These are phyloP conservation scores for Fraxinus floribunda DNA, from an alignment of 305 asterid genomes.

Conservation along the genomic window DNA sequence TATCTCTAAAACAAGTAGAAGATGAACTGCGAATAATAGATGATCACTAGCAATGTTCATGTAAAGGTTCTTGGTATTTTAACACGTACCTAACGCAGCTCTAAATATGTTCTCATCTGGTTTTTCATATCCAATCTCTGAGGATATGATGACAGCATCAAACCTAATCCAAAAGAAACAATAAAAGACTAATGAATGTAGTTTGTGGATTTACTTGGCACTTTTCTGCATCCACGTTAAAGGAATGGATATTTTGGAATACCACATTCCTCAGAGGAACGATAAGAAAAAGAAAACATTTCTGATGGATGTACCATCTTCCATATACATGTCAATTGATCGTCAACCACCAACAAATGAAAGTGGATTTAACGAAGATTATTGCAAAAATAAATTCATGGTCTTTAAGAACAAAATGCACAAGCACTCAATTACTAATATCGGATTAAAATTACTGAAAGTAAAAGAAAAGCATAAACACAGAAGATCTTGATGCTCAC, in stretches of 20 bases:
- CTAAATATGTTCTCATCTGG: slow-evolving; percentile 76
- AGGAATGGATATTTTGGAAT: background rate
- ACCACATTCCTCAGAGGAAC: background rate
- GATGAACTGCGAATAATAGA: background rate
- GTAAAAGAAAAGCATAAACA: background rate
- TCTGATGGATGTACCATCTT: background rate
- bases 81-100: slow-evolving; percentile 73
- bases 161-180: slow-evolving; percentile 47
- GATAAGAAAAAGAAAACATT: background rate
- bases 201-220: background rate
- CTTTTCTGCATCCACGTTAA: slow-evolving; percentile 1
- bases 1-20: background rate
- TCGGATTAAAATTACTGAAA: background rate
- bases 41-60: background rate
- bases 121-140: slow-evolving; percentile 89
- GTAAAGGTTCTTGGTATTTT: background rate
- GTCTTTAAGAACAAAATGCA: background rate
- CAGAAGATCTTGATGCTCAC: slow-evolving; percentile 49
- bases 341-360: background rate
- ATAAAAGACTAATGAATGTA: background rate
- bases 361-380: background rate
- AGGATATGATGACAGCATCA: slow-evolving; percentile 85
- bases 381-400: background rate
- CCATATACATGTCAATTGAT: background rate
- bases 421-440: background rate